A percentile compares a stretch with the other conserved stretches of the same genome.
Evolutionary conservation across 192 early-diverging fungal genomes (phyloP).

Genomic region (Coemansia sp.): DNA sequence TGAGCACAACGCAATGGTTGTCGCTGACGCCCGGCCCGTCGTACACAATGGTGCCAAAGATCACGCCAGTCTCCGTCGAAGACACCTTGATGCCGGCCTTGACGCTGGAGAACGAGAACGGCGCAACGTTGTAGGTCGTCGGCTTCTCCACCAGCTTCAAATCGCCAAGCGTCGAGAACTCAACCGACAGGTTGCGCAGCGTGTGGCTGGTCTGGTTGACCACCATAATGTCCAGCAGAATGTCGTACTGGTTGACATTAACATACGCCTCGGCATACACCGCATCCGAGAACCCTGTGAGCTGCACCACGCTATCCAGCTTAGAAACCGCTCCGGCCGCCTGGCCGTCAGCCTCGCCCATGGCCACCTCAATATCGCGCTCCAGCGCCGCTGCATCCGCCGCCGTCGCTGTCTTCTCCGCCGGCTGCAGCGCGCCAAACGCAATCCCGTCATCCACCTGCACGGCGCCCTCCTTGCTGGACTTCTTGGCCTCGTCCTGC

Average conservation of each 20-base stretch:
- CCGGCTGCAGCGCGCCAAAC: slow-evolving; percentile 74
- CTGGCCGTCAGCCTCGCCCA: slow-evolving; percentile 71
- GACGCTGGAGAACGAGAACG: slow-evolving; percentile 91
- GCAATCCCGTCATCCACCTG: slow-evolving; percentile 88
- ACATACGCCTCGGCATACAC: slow-evolving; percentile 99
- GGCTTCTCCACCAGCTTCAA: slow-evolving; percentile 97
- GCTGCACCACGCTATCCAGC: slow-evolving; percentile 90
- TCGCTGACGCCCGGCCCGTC: slow-evolving; percentile 93
- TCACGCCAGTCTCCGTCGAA: slow-evolving; percentile 96
- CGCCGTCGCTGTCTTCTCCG: slow-evolving; percentile 66
- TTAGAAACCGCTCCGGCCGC: slow-evolving; percentile 76
- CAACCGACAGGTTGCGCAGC: slow-evolving; percentile 94
- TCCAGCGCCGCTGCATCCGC: slow-evolving; percentile 74
- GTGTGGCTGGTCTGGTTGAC: slow-evolving; percentile 96
- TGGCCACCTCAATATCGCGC: slow-evolving; percentile 87
- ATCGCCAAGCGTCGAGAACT: slow-evolving; percentile 98
- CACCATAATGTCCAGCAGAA: slow-evolving; percentile 92
- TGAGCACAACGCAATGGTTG: slow-evolving; percentile 90
- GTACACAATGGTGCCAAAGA: slow-evolving; percentile 98
- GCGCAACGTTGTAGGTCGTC: slow-evolving; percentile 79
- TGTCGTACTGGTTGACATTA: slow-evolving; percentile 96
- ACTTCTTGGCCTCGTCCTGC: slow-evolving; percentile 42
- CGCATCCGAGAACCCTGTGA: slow-evolving; percentile 97
- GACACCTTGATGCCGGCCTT: slow-evolving; percentile 99
- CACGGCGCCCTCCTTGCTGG: slow-evolving; percentile 47